phyloP scores from a whole-genome alignment of 345 rosid species.

The Pistacia integerrima region DNA sequence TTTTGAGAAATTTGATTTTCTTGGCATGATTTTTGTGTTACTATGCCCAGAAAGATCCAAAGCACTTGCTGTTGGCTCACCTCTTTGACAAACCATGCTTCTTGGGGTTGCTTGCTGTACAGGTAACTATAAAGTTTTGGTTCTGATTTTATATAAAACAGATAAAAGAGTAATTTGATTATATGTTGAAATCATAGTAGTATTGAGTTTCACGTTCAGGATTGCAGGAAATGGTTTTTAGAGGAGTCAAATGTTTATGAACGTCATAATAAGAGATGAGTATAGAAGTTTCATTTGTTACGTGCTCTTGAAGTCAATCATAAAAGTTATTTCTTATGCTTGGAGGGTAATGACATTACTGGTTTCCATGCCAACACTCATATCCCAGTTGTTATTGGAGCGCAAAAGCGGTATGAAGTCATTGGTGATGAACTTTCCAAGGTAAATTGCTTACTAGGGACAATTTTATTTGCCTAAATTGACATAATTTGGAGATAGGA shows the following conservation, averaged over 20 bases:
- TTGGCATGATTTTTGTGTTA: slow-evolving; percentile 19
- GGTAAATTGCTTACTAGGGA: slow-evolving; percentile 39
- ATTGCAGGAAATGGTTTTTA: neutral
- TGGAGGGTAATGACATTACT: slow-evolving; percentile 83
- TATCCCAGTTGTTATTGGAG: slow-evolving; percentile 86
- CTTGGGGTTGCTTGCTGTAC: slow-evolving; percentile 85
- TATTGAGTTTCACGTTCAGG: slow-evolving; percentile 4
- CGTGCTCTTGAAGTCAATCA: neutral
- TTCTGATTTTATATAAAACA: neutral
- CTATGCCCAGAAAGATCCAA: slow-evolving; percentile 68
- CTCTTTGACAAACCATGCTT: slow-evolving; percentile 98
- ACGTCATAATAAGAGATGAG: no score
- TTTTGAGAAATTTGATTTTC: no score
- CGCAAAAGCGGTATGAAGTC: slow-evolving; percentile 91
- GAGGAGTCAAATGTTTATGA: neutral
- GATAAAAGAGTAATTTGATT: neutral
- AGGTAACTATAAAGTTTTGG: slow-evolving; percentile 37
- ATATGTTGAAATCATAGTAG: no score
- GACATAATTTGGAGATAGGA: no score
- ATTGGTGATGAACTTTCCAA: slow-evolving; percentile 85
- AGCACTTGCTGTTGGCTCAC: slow-evolving; percentile 84
- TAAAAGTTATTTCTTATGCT: slow-evolving; percentile 14
- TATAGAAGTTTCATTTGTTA: no score
- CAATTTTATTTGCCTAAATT: no score
- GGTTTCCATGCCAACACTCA: slow-evolving; percentile 91